Base-by-base conservation (phyloP, 495 filamentous ascomycete species). In the Penicillium fimorum region DNA sequence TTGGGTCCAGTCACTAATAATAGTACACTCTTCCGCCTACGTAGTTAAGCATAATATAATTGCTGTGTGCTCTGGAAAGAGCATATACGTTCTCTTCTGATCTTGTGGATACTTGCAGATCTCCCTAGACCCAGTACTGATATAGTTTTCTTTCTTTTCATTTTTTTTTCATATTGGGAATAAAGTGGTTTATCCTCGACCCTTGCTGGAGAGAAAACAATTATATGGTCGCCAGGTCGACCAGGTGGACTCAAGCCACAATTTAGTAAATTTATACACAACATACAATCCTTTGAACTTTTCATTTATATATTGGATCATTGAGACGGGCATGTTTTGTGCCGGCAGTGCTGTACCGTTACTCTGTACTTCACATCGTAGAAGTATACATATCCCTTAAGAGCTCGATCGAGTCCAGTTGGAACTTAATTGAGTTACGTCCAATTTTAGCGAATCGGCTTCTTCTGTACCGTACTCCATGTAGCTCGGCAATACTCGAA, bases 191-290 rank as follows among this genome's bases (percentile, higher is more conserved):
- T 27, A 27, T 9, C 20, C 13, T 50, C 13, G 12, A 22, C 49
- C 50, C 50, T 52, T 52, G 27, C 50, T 15, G 35, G 11, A 18
- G 25, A 17, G n/a, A 10, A 37, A 27, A n/a, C n/a, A n/a, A n/a
- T n/a, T 50, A 33, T 9, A 37, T 49, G 20, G 47, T 49, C 47
- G 47, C 32, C 47, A 49, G 50, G 50, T 52, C 50, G 50, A 42
- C 50, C 35, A 52, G 35, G 15, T 24, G 25, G 42, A 12, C 18
- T 43, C 42, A 24, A 25, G 12, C 13, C 45, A 17, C 35, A 38
- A 38, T 38, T 17, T 37, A 37, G 13, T 6, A 15, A 17, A 38
- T 3, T 10, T 33, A 12, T 6, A 4, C 9, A 44, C 22, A 1
- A 47, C 11, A 20, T 47, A 32, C 17, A 10, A 18, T 45, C 4